These are phyloP conservation scores for Zygosaccharomyces pseudorouxii DNA, from an alignment of 805 yeast genomes.

Conservation along the genomic window DNA sequence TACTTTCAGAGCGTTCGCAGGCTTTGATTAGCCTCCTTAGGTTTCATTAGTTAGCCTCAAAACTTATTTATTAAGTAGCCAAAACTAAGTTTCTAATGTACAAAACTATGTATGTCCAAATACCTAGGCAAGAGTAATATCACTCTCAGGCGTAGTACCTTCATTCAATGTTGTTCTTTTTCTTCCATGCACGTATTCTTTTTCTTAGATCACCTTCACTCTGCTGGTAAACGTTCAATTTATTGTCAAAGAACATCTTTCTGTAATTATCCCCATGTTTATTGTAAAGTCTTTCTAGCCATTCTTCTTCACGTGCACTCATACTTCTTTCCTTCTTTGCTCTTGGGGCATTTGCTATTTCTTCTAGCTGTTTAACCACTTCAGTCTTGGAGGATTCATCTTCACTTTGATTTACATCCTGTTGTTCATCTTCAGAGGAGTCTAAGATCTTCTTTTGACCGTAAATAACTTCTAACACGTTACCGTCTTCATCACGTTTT, in stretches of 20 bases:
- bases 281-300: constrained; percentile 59
- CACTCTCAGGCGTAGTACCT: not conserved
- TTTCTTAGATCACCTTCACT: constrained; percentile 77
- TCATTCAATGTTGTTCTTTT: constrained; percentile 36
- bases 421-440: constrained; percentile 35
- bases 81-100: constrained; percentile 3
- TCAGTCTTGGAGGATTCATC: constrained; percentile 39
- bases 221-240: constrained; percentile 77
- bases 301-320: constrained; percentile 68
- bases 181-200: constrained; percentile 69
- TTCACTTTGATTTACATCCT: constrained; percentile 19
- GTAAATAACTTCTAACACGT: constrained; percentile 61
- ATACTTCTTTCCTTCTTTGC: constrained; percentile 49
- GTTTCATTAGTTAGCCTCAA: not conserved
- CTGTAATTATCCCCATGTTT: constrained; percentile 86
- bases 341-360: constrained; percentile 43
- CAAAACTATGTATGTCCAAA: not conserved
- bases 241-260: constrained; percentile 89
- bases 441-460: constrained; percentile 51
- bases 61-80: constrained; percentile 1
- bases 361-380: constrained; percentile 68
- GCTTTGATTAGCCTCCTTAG: constrained; percentile 40
- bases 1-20: constrained; percentile 87
- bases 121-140: not conserved
- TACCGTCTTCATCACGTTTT: constrained; percentile 62